Conservation (phyloP, 495 filamentous ascomycete species). For the Penicillium pulvis region DNA sequence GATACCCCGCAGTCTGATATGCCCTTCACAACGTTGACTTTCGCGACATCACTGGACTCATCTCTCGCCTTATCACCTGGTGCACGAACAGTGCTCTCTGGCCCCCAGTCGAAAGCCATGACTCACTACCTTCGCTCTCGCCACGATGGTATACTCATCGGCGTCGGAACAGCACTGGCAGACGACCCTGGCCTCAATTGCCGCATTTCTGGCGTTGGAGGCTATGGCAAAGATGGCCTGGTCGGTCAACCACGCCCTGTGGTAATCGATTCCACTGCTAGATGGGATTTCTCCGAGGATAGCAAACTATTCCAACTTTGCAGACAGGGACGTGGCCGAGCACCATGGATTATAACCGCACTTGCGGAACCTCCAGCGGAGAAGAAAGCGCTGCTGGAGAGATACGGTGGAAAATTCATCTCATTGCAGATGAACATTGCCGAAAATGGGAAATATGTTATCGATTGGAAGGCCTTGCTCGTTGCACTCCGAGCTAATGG, state of each 20-base stretch:
- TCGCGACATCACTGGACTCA: constrained; percentile 83
- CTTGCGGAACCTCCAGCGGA: constrained; percentile 27
- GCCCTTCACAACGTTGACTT: constrained; percentile 78
- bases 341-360: constrained; percentile 65
- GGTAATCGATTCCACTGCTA: constrained; percentile 69
- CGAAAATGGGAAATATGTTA: constrained; percentile 21
- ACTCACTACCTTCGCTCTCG: constrained; percentile 84
- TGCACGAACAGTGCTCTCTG: constrained; percentile 74
- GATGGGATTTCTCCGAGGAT: constrained; percentile 63
- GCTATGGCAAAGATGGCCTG: constrained; percentile 47
- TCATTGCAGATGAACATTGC: constrained; percentile 25
- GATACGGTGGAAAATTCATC: constrained; percentile 49
- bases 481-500: constrained; percentile 53
- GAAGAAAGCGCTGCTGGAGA: constrained; percentile 38
- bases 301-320: constrained; percentile 68
- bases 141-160: constrained; percentile 87
- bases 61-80: constrained; percentile 73
- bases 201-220: constrained; percentile 59
- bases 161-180: constrained; percentile 77
- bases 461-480: constrained; percentile 66
- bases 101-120: constrained; percentile 81
- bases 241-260: constrained; percentile 72
- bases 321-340: constrained; percentile 62
- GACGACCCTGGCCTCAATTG: constrained; percentile 88
- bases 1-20: constrained; percentile 22